Percentiles rank a stretch among this genome's conserved stretches.
phyloP scores from a whole-genome alignment of 345 rosid genomes.

The Corymbia maculata region DNA sequence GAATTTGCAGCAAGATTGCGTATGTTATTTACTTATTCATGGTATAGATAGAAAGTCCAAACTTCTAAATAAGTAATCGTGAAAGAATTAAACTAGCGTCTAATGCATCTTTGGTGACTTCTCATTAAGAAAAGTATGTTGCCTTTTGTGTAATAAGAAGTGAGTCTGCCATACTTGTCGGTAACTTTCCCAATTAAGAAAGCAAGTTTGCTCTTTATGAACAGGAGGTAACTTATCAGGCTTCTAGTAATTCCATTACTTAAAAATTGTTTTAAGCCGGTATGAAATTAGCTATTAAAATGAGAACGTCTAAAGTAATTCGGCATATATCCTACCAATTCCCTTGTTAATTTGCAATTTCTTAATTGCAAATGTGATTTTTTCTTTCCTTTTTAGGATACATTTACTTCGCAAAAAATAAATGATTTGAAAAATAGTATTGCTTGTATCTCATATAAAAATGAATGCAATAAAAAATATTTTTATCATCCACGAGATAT shows the following conservation, averaged over 20 bases:
- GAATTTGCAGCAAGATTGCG: background rate
- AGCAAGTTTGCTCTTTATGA: too few species aligned
- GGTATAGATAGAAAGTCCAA: background rate
- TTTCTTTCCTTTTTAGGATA: too few species aligned
- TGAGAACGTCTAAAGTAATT: background rate
- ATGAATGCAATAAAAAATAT: too few species aligned
- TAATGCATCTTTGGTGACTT: background rate
- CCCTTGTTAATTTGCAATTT: too few species aligned
- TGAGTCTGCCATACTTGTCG: background rate
- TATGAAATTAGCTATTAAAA: background rate
- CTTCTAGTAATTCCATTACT: background rate
- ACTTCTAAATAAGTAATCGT: background rate
- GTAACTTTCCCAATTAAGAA: too few species aligned
- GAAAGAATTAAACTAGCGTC: background rate
- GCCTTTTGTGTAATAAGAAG: background rate
- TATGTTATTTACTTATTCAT: too few species aligned
- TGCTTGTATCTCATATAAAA: too few species aligned
- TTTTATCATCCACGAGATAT: too few species aligned
- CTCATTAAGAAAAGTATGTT: background rate
- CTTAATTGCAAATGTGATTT: too few species aligned
- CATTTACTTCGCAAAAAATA: rapidly evolving
- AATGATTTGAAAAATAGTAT: too few species aligned
- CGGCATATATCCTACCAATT: too few species aligned
- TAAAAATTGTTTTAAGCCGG: background rate
- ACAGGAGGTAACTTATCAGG: too few species aligned